Conservation (phyloP, 2,329 filamentous ascomycete genomes). For the Fusarium abutilonis region DNA sequence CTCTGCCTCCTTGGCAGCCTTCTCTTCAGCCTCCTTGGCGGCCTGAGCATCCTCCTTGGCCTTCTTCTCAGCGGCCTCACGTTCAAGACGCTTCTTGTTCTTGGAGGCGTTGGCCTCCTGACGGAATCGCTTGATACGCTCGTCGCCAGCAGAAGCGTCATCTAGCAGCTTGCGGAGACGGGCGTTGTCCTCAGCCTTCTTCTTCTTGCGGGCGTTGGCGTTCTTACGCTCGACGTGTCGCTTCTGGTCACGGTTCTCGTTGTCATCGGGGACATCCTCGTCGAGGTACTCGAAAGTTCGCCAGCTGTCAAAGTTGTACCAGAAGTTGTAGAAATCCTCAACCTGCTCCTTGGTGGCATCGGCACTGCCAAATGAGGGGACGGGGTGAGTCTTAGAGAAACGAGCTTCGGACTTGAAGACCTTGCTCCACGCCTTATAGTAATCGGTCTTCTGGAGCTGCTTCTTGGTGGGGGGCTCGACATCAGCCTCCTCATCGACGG, state of each 20-base stretch:
- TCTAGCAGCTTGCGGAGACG: constrained; percentile 92
- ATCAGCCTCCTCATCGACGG: constrained; percentile 92
- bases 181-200: constrained; percentile 96
- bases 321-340: constrained; percentile 98
- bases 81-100: constrained; percentile 92
- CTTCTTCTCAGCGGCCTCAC: constrained; percentile 90
- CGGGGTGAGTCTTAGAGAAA: constrained; percentile 91
- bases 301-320: constrained; percentile 99
- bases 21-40: constrained; percentile 84
- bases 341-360: constrained; percentile 89
- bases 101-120: constrained; percentile 91
- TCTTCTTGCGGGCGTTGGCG: constrained; percentile 96
- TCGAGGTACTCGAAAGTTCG: constrained; percentile 97
- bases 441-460: constrained; percentile 84
- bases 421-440: constrained; percentile 91
- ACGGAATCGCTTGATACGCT: constrained; percentile 97
- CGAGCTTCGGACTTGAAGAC: constrained; percentile 93
- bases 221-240: constrained; percentile 99
- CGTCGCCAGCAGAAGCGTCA: constrained; percentile 82
- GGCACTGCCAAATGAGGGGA: constrained; percentile 85
- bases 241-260: constrained; percentile 99
- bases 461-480: constrained; percentile 95
- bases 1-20: constrained; percentile 83
- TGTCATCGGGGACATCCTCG: constrained; percentile 98
- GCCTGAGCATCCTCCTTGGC: constrained; percentile 84